Percentiles rank a stretch among this genome's conserved stretches.
phyloP scores from a whole-genome alignment of 2,329 filamentous ascomycete species.

The Fusarium falciforme region DNA sequence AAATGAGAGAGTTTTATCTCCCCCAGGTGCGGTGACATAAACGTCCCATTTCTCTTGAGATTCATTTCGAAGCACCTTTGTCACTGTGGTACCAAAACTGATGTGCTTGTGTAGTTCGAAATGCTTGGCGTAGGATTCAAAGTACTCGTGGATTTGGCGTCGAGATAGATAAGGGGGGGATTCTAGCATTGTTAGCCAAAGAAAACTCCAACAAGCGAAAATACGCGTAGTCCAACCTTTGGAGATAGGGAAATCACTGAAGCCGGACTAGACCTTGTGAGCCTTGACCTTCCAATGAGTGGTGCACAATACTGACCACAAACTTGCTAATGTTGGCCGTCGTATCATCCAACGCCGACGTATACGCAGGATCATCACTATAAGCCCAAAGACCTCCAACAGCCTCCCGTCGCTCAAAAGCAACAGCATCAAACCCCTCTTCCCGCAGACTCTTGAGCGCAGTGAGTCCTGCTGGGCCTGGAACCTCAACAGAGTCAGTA shows the following conservation, averaged over 20 bases:
- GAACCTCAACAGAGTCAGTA: neutral
- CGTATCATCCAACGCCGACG: neutral
- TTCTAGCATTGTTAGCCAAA: neutral
- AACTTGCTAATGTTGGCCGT: conserved; percentile 5
- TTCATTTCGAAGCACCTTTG: neutral
- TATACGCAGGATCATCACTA: neutral
- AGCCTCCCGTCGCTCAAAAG: neutral
- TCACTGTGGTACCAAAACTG: neutral
- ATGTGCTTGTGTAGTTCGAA: conserved; percentile 1
- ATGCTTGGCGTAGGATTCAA: conserved; percentile 2
- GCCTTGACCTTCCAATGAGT: no score
- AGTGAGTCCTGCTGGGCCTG: conserved; percentile 3
- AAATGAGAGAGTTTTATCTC: neutral
- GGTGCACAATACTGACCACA: neutral
- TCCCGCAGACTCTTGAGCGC: conserved; percentile 2
- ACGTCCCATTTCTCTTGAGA: neutral
- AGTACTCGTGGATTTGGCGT: neutral
- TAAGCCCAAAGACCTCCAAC: conserved; percentile 3
- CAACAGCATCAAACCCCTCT: conserved; percentile 6
- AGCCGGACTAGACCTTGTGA: neutral
- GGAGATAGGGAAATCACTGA: conserved; percentile 7
- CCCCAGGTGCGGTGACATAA: neutral
- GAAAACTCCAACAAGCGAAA: neutral
- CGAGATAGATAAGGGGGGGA: neutral
- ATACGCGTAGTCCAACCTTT: neutral